Evolutionary conservation across 1,284 basidiomycete species (phyloP).

Genomic region (Omphalotus olearius): DNA sequence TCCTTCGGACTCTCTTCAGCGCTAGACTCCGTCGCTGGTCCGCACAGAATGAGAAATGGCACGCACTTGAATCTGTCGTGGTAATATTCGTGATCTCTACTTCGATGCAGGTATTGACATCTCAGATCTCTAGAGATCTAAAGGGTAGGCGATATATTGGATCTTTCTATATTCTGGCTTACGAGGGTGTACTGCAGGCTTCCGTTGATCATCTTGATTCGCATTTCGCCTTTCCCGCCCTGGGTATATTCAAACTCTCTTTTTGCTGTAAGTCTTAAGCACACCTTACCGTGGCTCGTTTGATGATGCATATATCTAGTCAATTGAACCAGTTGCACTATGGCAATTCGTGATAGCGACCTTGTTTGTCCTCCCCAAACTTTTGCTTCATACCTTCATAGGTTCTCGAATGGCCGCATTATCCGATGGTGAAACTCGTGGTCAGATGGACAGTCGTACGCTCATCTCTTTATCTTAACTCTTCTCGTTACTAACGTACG

Average conservation of each 20-base stretch:
- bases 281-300: neutral
- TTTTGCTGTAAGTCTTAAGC: slow-evolving; percentile 56
- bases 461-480: slow-evolving; percentile 6
- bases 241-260: slow-evolving; percentile 79
- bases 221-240: slow-evolving; percentile 79
- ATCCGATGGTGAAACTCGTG: slow-evolving; percentile 72
- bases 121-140: slow-evolving; percentile 13
- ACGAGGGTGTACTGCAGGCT: slow-evolving; percentile 26
- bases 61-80: slow-evolving; percentile 71
- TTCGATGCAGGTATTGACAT: neutral
- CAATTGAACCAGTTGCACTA: slow-evolving; percentile 66
- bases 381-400: slow-evolving; percentile 71
- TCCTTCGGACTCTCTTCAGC: slow-evolving; percentile 59
- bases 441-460: slow-evolving; percentile 71
- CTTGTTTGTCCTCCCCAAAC: slow-evolving; percentile 63
- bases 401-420: slow-evolving; percentile 71
- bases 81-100: slow-evolving; percentile 34
- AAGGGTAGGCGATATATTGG: slow-evolving; percentile 9
- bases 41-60: slow-evolving; percentile 63
- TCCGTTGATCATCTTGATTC: slow-evolving; percentile 74
- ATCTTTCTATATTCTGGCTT: neutral
- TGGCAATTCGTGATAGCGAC: slow-evolving; percentile 77
- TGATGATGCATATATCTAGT: slow-evolving; percentile 33
- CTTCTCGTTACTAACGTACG: slow-evolving; percentile 1
- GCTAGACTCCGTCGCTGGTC: slow-evolving; percentile 54